Base-by-base conservation (phyloP, 1,284 basidiomycete genomes). In the Puccinia novopanici region DNA sequence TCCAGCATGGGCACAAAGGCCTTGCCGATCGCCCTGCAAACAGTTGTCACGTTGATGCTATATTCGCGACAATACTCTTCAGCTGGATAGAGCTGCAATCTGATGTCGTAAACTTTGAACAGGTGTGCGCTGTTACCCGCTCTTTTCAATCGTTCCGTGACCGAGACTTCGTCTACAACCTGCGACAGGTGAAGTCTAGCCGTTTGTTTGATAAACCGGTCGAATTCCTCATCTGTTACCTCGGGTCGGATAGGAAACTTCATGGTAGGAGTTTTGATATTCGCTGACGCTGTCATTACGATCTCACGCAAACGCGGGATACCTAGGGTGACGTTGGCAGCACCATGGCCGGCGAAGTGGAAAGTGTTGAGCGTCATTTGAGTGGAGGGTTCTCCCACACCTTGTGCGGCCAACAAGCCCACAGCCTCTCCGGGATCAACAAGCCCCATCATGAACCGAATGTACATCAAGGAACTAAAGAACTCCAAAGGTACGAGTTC, bases 321-420 rank as follows among this genome's bases (percentile, higher is more conserved):
- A 90, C 97, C 97, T 70, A 99, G 90, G 1, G 97, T 99, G 82
- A 99, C 97, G 86, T 99, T 99, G 54, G 97, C 96, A 81, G 97
- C 96, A 87, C 97, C 97, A 86, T 99, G 97, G 84, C 96, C 94
- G 83, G 95, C 95, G 86, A 99, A 98, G 88, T 99, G 97, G 91
- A 99, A 99, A 12, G 97, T 99, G 86, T 99, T 99, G 83, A 99
- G 88, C 42, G 97, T 99, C 97, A 99, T 99, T 86, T 99, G 97
- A 0, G 97, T 99, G 34, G 97, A 99, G 4, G 97, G 97, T 86
- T 99, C 97, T 81, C 97, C 97, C 68, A 99, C 91, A 88, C 95
- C 94, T 88, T 99, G 97, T 30, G 95, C 96, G n/a, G 97, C 97
- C 71, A 99, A 88, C 68, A 99, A 87, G 78, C 97, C 97, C 71